Evolutionary conservation across 768 basidiomycete genomes (phyloP), one percentile per base, ranked within the genome.

Genomic region (Tulasnella sp.): DNA sequence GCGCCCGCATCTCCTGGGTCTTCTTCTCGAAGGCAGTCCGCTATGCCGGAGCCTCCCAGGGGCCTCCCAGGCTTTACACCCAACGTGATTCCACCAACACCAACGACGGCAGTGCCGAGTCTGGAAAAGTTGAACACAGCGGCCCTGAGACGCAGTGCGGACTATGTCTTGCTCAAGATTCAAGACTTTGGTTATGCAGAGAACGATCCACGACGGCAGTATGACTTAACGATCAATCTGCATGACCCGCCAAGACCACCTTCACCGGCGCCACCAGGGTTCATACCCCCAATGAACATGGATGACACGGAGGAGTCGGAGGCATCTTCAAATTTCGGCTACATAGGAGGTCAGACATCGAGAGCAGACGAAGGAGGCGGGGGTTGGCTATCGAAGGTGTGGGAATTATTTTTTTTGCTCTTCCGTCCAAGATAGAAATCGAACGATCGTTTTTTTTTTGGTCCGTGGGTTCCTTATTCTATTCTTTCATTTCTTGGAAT

Each of bases 1-100:
- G 92, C 92, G 0, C 92, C 92, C 0, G 89, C 89, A 5, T 92
- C 91, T 1, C 92, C 91, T 22, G 89, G 87, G 14, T 81, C 77
- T 24, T 79, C 77, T 28, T 72, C 76, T n/a, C 82, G 69, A 34
- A 37, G 76, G 41, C 76, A 41, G 20, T 64, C 50, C 24, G 37
- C 37, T 37, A 28, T 46, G 64, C 79, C 22, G 28, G 18, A 46
- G 31, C 34, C 7, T 46, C 69, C 31, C 37, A 37, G 44, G 11
- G 14, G 44, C 41, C 72, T 69, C 73, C 46, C 22, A 69, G 75
- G 58, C 58, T 75, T 58, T 46, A 18, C 77, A 8, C 12, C 77
- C 54, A 8, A 48, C 7, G 44, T 40, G 37, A 44, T n/a, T 82
- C 80, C 72, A 28, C 50, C 54, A n/a, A 44, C 41, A 8, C 77